Evolutionary conservation across 768 basidiomycete genomes (phyloP), one percentile per base, ranked within the genome.

Genomic region (Trametopsis cervina): DNA sequence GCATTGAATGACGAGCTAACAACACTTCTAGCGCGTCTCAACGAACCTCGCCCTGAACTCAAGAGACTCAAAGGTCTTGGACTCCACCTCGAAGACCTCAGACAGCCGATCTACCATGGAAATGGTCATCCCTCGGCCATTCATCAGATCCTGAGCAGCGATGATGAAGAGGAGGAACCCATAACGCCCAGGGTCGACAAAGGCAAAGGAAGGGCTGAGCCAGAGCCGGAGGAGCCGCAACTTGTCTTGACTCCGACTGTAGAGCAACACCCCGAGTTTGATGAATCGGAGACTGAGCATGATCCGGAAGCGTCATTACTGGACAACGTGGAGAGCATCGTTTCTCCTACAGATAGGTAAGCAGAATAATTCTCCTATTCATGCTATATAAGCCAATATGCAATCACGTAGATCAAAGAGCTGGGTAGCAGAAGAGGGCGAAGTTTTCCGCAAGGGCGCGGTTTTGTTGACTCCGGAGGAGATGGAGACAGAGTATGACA

Each of bases 401-500:
- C 41, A 17, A 26, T 20, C 46, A 22, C 21, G n/a, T 43, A 85
- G 88, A 41, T 87, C 85, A 21, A 73, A 81, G 54, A 81, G 74
- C 44, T 89, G 88, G 84, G 85, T 94, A 0, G 88, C 82, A 47
- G 96, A 98, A 62, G 96, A 99, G 63, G 92, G 92, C 0, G 95
- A 98, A 66, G 86, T 98, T 35, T 97, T 97, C 70, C 74, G 94
- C 36, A 94, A 95, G 60, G 92, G 93, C 0, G 80, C 76, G 9
- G 84, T 83, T 3, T 69, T 97, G 17, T 70, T 90, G 7, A 83
- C 83, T 1, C 81, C 80, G 6, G 89, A 86, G 56, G 90, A 94
- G 64, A 87, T 92, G 80, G 91, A 93, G 57, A 83, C 81, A 0
- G 91, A 91, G 57, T 89, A 84, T 58, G 87, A 80, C 13, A 89